A percentile compares a stretch with the other conserved stretches of the same genome.
phyloP scores from a whole-genome alignment of 306 rosid genomes.

The Cajanus cajan region DNA sequence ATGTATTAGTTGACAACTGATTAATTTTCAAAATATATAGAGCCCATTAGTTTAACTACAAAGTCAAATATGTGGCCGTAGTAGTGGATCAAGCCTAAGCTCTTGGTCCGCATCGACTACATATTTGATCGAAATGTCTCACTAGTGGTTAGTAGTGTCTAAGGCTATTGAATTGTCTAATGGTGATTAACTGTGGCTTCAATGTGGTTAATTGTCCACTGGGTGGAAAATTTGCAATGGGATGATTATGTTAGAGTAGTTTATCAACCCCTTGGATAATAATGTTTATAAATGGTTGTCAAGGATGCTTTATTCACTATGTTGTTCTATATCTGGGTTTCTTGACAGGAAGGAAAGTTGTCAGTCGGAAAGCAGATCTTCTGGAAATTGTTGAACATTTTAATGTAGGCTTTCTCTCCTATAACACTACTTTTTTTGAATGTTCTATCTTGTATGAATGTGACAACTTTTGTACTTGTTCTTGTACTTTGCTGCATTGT shows the following conservation, averaged over 20 bases:
- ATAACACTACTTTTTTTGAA: background rate
- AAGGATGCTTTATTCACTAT: conserved; percentile 24
- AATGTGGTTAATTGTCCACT: background rate
- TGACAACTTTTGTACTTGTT: background rate
- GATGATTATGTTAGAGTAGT: background rate
- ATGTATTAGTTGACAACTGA: background rate
- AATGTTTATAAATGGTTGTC: conserved; percentile 11
- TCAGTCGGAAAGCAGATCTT: conserved; percentile 64
- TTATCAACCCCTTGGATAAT: background rate
- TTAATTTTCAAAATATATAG: background rate
- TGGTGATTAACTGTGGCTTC: background rate
- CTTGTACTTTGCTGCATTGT: conserved; percentile 11
- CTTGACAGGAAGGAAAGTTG: conserved; percentile 74
- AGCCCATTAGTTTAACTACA: background rate
- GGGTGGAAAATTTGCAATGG: background rate
- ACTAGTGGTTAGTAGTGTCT: no score
- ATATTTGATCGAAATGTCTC: no score
- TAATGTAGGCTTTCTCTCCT: conserved; percentile 58
- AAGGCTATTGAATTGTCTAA: background rate
- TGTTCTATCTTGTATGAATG: background rate
- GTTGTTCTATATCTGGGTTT: conserved; percentile 34
- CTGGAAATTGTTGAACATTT: conserved; percentile 87
- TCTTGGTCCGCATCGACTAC: no score
- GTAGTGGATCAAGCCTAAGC: no score
- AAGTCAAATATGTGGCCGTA: no score